These are phyloP conservation scores for Glonium stellatum DNA, from an alignment of 495 filamentous ascomycete species.

Conservation along the genomic window DNA sequence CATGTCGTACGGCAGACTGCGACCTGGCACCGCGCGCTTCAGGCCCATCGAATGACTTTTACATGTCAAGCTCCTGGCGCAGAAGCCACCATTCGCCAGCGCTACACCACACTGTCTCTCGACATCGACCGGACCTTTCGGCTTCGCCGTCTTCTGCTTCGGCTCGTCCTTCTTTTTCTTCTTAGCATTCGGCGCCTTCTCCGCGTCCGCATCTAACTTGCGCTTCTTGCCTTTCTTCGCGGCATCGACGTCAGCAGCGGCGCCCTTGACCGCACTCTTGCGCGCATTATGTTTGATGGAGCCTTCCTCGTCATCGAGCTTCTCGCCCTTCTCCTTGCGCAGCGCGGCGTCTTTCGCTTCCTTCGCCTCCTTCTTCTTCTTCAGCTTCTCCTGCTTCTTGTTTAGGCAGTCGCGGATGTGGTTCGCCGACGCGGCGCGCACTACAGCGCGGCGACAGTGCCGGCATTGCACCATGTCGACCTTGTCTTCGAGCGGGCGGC, in stretches of 20 bases:
- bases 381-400: slow-evolving; percentile 44
- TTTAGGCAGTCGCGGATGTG: slow-evolving; percentile 40
- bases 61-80: slow-evolving; percentile 87
- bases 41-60: slow-evolving; percentile 97
- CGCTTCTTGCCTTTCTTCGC: slow-evolving; percentile 83
- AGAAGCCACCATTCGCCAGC: slow-evolving; percentile 76
- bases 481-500: slow-evolving; percentile 51
- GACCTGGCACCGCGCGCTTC: slow-evolving; percentile 82
- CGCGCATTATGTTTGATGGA: slow-evolving; percentile 35
- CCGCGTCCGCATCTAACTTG: slow-evolving; percentile 71
- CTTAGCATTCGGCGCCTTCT: slow-evolving; percentile 69
- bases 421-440: slow-evolving; percentile 28
- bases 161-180: slow-evolving; percentile 92
- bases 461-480: slow-evolving; percentile 38
- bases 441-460: slow-evolving; percentile 41
- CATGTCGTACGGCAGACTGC: slow-evolving; percentile 91
- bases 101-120: slow-evolving; percentile 94
- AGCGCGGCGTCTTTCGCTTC: slow-evolving; percentile 46
- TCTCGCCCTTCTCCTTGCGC: slow-evolving; percentile 38
- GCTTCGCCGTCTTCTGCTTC: slow-evolving; percentile 78
- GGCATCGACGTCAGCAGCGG: slow-evolving; percentile 49
- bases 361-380: slow-evolving; percentile 44
- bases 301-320: slow-evolving; percentile 29
- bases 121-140: slow-evolving; percentile 94
- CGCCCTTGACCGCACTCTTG: slow-evolving; percentile 58